Base-by-base conservation (phyloP, 306 rosid genomes). In the Casuarina cunninghamiana region DNA sequence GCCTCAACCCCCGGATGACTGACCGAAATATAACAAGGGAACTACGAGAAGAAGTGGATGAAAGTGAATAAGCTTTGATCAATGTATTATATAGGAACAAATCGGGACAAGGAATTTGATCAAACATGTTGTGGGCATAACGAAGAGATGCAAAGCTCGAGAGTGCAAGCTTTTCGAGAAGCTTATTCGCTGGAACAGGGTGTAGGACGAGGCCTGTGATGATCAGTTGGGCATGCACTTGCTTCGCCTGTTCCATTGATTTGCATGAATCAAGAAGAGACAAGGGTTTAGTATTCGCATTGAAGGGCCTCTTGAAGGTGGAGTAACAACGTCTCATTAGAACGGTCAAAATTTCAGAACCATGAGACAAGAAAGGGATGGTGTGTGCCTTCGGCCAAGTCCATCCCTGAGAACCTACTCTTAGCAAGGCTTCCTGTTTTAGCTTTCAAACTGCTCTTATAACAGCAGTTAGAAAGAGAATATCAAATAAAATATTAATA, bases 41-140 rank as follows among this genome's bases (percentile, higher is more conserved):
- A 77, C 75, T 61, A 41, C 46, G 37, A 43, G 86, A 82, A 4
- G 89, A 86, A 84, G 75, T 13, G 21, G 84, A 70, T 0, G 86
- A 81, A 67, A 77, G 16, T 35, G 94, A 83, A 74, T 84, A 81
- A 19, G 85, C 87, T 66, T 88, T 90, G 75, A 90, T 88, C 78
- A 90, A 72, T 53, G 89, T 88, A 73, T 88, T 90, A 67, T 84
- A 86, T 21, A 84, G 84, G 77, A 90, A 88, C 42, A 88, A 78
- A 60, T 86, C 90, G 5, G 88, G 91, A 44, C 81, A 78, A 35
- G 87, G 82, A 84, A 86, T 84, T 80, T 81, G 85, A 77, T 86
- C 87, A 65, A 90, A 90, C 89, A 90, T 80, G 71, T 68, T 57
- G 67, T 84, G 88, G 62, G 89, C 91, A 79, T 90, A 90, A 44